Base-by-base conservation (phyloP, 805 yeast species). In the Candida silvicultrix region DNA sequence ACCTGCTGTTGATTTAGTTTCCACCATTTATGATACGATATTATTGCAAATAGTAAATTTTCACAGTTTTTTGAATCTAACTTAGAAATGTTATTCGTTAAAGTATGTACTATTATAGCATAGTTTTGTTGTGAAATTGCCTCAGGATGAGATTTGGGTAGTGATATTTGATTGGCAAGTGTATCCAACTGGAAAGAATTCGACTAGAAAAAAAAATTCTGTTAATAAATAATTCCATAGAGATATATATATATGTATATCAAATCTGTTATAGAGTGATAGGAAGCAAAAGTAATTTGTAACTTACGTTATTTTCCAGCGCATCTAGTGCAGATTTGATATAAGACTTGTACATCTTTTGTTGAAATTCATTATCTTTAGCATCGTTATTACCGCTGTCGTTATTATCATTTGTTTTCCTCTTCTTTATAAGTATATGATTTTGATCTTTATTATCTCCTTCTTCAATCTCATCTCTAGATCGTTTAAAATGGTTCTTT, bases 281-380 rank as follows among this genome's bases (percentile, higher is more conserved):
- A 8, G 31, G 35, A 41, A 32, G 34, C 14, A 40, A 41, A 37
- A 23, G 19, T 29, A 32, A 34, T 34, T 42, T 32, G 19, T 36
- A 48, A 68, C 75, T 62, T 64, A 73, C 73, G 68, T 74, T 76
- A 46, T 35, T 35, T 19, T 83, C 89, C 56, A 85, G 68, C 44
- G 83, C 76, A 42, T 81, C 85, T 51, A 88, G 66, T 28, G 92
- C 94, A 44, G 86, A 74, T 52, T 74, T 74, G 32, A 85, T 79
- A 57, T 75, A 75, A 38, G 75, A 60, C 34, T 57, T 50, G 53
- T 66, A 70, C 63, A 69, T 59, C 40, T 65, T 64, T 34, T 60
- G 48, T 9, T 69, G 65, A 45, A 69, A 65, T 39, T 46, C 50
- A 15, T 19, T 23, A 38, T 38, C 38, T 11, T 37, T 34, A 3